Conservation (phyloP, 805 yeast species). For the Barnettozyma siamensis region DNA sequence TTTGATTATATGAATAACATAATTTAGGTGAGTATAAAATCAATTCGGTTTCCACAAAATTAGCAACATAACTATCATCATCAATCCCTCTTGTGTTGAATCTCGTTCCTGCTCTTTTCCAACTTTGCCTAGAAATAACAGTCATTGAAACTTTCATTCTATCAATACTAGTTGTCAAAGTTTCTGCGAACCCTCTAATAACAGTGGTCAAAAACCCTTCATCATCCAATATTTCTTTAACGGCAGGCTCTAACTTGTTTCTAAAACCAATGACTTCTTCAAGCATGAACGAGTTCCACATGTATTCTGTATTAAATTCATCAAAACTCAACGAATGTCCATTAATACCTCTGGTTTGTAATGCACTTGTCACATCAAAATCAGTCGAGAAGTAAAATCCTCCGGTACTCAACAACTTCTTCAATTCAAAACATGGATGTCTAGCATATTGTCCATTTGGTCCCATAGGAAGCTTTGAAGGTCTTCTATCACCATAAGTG, state of each 20-base stretch:
- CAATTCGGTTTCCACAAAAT: slow-evolving; percentile 90
- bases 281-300: slow-evolving; percentile 97
- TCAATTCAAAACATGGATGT: slow-evolving; percentile 76
- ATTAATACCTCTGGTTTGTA: slow-evolving; percentile 68
- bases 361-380: slow-evolving; percentile 83
- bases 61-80: slow-evolving; percentile 92
- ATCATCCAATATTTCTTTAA: slow-evolving; percentile 58
- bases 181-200: slow-evolving; percentile 92
- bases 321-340: slow-evolving; percentile 43
- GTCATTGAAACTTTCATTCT: slow-evolving; percentile 49
- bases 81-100: slow-evolving; percentile 93
- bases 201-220: slow-evolving; percentile 85
- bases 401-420: slow-evolving; percentile 76
- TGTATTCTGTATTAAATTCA: slow-evolving; percentile 74
- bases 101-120: slow-evolving; percentile 96
- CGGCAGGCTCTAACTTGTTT: slow-evolving; percentile 56
- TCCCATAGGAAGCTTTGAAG: slow-evolving; percentile 12
- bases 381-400: slow-evolving; percentile 89
- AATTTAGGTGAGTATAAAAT: slow-evolving; percentile 51
- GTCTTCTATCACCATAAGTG: slow-evolving; percentile 8
- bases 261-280: slow-evolving; percentile 72
- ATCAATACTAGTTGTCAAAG: slow-evolving; percentile 41
- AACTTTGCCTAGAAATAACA: slow-evolving; percentile 88
- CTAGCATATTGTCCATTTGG: slow-evolving; percentile 10
- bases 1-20: slow-evolving; percentile 74